Percentiles rank a stretch among this genome's conserved stretches.
These are phyloP conservation scores for Shiraia sp. DNA, from an alignment of 2,329 filamentous ascomycete species.

Conservation along the genomic window DNA sequence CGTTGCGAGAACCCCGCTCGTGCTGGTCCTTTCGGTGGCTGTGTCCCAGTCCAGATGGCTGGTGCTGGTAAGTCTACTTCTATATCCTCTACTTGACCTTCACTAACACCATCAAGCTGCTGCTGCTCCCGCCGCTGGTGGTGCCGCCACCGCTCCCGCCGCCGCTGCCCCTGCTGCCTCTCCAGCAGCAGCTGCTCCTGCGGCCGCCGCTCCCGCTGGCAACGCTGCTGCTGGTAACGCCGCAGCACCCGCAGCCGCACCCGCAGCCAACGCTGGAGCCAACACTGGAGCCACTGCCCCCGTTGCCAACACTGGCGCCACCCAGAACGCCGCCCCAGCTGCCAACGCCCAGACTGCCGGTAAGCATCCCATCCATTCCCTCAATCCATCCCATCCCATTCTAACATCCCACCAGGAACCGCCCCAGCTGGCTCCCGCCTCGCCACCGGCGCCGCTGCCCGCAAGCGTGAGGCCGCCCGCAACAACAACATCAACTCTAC, in stretches of 20 bases:
- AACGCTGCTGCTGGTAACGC: background rate
- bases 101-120: background rate
- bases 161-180: constrained; percentile 5
- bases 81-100: constrained; percentile 11
- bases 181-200: constrained; percentile 8
- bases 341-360: constrained; percentile 2
- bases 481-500: constrained; percentile 13
- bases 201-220: constrained; percentile 5
- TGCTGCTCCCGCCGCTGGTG: constrained; percentile 8
- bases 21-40: constrained; percentile 66
- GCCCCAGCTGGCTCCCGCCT: constrained; percentile 6
- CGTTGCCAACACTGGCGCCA: constrained; percentile 5
- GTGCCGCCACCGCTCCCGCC: constrained; percentile 4
- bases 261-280: constrained; percentile 6
- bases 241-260: constrained; percentile 1
- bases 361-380: background rate
- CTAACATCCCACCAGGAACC: background rate
- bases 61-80: constrained; percentile 16
- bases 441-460: constrained; percentile 15
- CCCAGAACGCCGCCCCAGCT: constrained; percentile 3
- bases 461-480: constrained; percentile 22
- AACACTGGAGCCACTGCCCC: constrained; percentile 5
- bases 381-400: background rate
- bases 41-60: constrained; percentile 60
- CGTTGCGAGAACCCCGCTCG: constrained; percentile 64